Evolutionary conservation across 495 filamentous ascomycete genomes (phyloP).

Genomic region (Penicillium lagena): DNA sequence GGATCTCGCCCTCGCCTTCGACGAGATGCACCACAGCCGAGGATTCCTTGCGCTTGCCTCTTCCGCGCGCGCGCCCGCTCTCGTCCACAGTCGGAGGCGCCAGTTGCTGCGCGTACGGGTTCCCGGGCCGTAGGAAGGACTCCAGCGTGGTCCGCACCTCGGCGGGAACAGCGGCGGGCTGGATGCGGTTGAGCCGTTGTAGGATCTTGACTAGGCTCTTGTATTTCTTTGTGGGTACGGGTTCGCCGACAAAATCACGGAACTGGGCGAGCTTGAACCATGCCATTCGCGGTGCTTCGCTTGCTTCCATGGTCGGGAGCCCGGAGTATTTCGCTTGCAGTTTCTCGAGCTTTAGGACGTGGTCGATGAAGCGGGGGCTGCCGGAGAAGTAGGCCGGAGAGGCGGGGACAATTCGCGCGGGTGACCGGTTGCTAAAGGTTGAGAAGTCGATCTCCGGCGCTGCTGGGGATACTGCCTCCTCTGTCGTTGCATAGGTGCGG

Average conservation of each 20-base stretch:
- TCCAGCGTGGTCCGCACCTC: conserved; percentile 58
- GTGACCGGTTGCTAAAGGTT: conserved; percentile 12
- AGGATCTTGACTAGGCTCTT: conserved; percentile 66
- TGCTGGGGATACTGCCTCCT: conserved; percentile 13
- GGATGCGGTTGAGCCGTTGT: conserved; percentile 77
- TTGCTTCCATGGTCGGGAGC: conserved; percentile 59
- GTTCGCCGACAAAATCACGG: conserved; percentile 65
- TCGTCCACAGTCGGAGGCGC: conserved; percentile 57
- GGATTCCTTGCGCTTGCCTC: conserved; percentile 80
- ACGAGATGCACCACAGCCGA: conserved; percentile 79
- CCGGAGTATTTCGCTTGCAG: conserved; percentile 63
- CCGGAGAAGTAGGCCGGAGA: conserved; percentile 94
- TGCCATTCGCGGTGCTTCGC: conserved; percentile 65
- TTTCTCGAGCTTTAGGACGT: conserved; percentile 63
- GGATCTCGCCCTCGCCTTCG: conserved; percentile 82
- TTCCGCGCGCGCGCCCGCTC: conserved; percentile 67
- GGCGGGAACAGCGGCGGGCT: conserved; percentile 67
- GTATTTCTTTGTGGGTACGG: conserved; percentile 73
- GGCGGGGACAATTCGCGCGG: conserved; percentile 69
- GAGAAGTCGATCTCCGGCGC: conserved; percentile 42
- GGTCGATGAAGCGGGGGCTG: conserved; percentile 78
- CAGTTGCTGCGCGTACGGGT: conserved; percentile 56
- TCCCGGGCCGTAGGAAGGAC: conserved; percentile 66
- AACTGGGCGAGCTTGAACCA: conserved; percentile 81
- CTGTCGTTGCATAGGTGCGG: conserved; percentile 15